Conservation (phyloP, 805 yeast genomes). For the Myxozyma neotropica region DNA sequence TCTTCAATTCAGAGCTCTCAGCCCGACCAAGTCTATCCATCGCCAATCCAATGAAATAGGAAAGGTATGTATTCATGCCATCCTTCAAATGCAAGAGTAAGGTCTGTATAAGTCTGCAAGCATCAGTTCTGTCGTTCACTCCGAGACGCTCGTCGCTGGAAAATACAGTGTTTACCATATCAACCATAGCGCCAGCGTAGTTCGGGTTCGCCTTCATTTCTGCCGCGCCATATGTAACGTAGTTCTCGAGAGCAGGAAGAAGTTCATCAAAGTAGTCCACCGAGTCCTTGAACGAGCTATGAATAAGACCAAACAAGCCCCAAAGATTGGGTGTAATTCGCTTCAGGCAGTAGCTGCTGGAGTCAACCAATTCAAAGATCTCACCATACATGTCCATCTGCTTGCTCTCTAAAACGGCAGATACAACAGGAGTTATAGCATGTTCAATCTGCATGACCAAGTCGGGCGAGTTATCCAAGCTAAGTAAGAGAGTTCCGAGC, state of each 20-base stretch:
- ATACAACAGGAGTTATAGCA: conserved; percentile 68
- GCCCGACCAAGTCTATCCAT: conserved; percentile 46
- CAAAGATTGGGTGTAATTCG: conserved; percentile 71
- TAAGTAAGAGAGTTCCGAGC: conserved; percentile 74
- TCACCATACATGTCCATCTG: conserved; percentile 75
- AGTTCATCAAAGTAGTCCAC: conserved; percentile 75
- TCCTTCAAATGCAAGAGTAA: conserved; percentile 59
- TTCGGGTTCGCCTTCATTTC: conserved; percentile 53
- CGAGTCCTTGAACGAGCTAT: conserved; percentile 46
- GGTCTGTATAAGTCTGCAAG: conserved; percentile 66
- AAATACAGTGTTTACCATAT: conserved; percentile 48
- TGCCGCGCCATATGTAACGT: conserved; percentile 60
- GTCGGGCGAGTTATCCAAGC: conserved; percentile 78
- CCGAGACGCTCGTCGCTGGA: conserved; percentile 50
- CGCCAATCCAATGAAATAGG: conserved; percentile 50
- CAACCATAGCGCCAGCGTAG: conserved; percentile 53
- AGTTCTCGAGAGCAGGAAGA: conserved; percentile 72
- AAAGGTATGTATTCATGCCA: conserved; percentile 50
- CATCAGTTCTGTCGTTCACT: conserved; percentile 59
- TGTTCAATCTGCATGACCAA: conserved; percentile 66
- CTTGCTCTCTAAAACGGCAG: conserved; percentile 63
- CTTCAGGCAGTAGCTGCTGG: conserved; percentile 63
- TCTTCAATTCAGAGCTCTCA: conserved; percentile 41
- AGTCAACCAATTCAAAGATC: conserved; percentile 72
- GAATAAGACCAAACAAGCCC: conserved; percentile 63